phyloP scores from a whole-genome alignment of 345 rosid species.

The Eutrema japonicum region DNA sequence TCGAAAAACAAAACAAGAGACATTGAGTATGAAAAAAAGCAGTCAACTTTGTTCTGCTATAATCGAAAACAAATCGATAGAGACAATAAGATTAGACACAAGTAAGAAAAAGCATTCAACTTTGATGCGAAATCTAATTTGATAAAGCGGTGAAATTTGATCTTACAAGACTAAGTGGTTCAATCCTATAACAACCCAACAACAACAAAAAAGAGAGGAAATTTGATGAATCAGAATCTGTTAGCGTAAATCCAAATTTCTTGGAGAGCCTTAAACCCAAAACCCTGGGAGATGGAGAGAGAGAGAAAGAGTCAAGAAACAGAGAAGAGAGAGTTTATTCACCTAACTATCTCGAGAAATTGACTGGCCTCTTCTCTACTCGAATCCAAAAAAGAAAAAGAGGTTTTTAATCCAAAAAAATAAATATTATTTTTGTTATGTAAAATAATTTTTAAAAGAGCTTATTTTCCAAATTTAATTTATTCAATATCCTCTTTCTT shows the following conservation, averaged over 20 bases:
- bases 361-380: conserved; percentile 19
- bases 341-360: conserved; percentile 29
- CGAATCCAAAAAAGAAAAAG: conserved; percentile 6
- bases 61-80: background rate
- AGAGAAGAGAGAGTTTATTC: conserved; percentile 18
- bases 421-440: background rate
- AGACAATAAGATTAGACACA: background rate
- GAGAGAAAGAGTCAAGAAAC: conserved; percentile 9
- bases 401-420: background rate
- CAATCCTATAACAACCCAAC: background rate
- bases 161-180: conserved; percentile 15
- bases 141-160: conserved; percentile 22
- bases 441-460: background rate
- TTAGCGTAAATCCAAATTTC: conserved; percentile 27
- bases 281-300: conserved; percentile 26
- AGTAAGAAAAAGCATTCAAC: conserved; percentile 15
- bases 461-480: background rate
- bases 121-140: conserved; percentile 15
- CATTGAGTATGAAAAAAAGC: conserved; percentile 15
- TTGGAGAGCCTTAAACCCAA: conserved; percentile 40
- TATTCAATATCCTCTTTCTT: conserved; percentile 1
- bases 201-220: background rate
- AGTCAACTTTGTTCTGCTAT: conserved; percentile 21
- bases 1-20: conserved; percentile 18
- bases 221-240: conserved; percentile 14